Evolutionary conservation across 345 rosid genomes (phyloP), one percentile per base, ranked within the genome.

Genomic region (Turnera subulata): DNA sequence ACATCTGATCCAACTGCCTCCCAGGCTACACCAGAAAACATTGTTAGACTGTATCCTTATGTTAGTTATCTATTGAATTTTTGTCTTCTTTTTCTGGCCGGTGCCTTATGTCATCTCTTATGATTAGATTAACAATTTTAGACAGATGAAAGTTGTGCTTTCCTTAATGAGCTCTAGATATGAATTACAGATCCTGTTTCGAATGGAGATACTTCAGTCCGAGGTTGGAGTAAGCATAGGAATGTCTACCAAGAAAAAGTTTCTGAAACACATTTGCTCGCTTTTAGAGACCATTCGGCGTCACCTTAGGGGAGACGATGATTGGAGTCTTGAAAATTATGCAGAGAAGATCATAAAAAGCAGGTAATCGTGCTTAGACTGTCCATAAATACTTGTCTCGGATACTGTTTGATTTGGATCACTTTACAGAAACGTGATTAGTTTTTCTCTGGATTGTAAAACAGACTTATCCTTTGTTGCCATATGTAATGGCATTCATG

Each of bases 191-290:
- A 87, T 93, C 64, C 78, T 93, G 62, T 85, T 89, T 57, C 86
- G 99, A 9, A 82, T 93, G 97, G 99, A 87, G 73, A 93, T 89
- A 62, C 73, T 93, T 61, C 93, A 77, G 56, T 85, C 82, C 46
- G 81, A 85, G 65, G 60, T 83, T 53, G 80, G 89, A 68, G 58
- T 59, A 51, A 69, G 69, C 58, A 59, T 74, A 50, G 76, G 64
- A 64, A 84, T 82, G 62, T 62, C 78, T 46, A 47, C 50, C 63
- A 86, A 74, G 56, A 84, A 78, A 65, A 93, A 84, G 73, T 87
- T 87, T 66, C 84, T 83, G 21, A 87, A 80, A 75, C 86, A 93
- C 50, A 87, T 93, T 53, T 84, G 96, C 83, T 63, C 57, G 54
- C 76, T 85, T 45, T 61, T 93, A 46, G 97, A 89, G 74, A 73